Percentiles rank a stretch among this genome's conserved stretches.
These are phyloP conservation scores for Colletotrichum melonis DNA, from an alignment of 2,329 filamentous ascomycete genomes.

Conservation along the genomic window DNA sequence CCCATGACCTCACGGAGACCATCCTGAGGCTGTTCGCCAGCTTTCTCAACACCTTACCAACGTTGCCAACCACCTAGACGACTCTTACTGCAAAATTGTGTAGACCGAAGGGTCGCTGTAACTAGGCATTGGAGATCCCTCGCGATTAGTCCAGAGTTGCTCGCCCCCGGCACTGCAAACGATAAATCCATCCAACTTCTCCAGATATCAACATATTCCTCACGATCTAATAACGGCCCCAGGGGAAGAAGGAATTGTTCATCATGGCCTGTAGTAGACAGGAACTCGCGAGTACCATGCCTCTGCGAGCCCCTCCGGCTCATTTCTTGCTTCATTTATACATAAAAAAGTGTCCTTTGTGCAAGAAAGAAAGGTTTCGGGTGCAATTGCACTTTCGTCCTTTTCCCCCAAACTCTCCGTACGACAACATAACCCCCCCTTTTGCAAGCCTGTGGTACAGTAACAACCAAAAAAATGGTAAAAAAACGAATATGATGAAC, in stretches of 20 bases:
- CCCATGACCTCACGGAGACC: background rate
- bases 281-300: slow-evolving; percentile 10
- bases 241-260: background rate
- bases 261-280: background rate
- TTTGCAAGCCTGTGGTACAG: background rate
- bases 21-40: background rate
- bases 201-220: background rate
- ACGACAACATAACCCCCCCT: no score
- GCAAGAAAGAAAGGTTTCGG: background rate
- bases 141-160: background rate
- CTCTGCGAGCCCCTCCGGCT: slow-evolving; percentile 4
- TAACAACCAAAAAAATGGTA: background rate
- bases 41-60: background rate
- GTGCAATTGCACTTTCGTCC: background rate
- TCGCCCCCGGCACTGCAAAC: background rate
- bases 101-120: no score
- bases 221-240: background rate
- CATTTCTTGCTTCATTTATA: slow-evolving; percentile 20
- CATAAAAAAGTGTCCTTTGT: slow-evolving; percentile 20
- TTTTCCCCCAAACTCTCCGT: background rate
- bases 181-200: background rate
- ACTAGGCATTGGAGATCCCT: background rate
- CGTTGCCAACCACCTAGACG: background rate
- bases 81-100: background rate
- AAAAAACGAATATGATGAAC: background rate